A percentile compares a stretch with the other conserved stretches of the same genome.
These are phyloP conservation scores for Spinacia oleracea DNA, from an alignment of 179 eudicot genomes.

Conservation along the genomic window DNA sequence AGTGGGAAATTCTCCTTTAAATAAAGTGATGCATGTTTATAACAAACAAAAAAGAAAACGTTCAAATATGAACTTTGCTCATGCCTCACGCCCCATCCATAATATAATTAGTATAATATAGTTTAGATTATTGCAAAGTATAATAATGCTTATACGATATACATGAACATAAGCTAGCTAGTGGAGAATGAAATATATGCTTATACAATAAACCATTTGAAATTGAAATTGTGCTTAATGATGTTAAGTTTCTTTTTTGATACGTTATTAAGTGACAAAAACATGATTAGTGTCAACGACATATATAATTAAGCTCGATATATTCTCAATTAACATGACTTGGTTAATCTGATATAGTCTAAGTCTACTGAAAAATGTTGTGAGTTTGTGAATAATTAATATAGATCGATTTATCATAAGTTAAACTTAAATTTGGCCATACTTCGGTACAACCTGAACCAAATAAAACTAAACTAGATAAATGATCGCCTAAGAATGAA, in stretches of 20 bases:
- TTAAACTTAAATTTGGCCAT: too few species aligned
- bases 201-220: not conserved
- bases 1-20: constrained; percentile 8
- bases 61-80: not conserved
- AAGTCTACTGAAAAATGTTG: too few species aligned
- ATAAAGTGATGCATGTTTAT: not conserved
- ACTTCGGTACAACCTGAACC: too few species aligned
- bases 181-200: constrained; percentile 13
- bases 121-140: not conserved
- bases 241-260: not conserved
- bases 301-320: too few species aligned
- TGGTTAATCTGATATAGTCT: too few species aligned
- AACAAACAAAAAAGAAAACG: not conserved
- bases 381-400: too few species aligned
- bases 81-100: not conserved
- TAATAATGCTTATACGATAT: not conserved
- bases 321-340: too few species aligned
- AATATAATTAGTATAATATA: not conserved
- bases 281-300: not conserved
- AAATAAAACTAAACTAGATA: too few species aligned
- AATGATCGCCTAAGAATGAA: too few species aligned
- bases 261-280: not conserved
- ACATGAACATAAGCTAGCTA: too few species aligned
- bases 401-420: too few species aligned
- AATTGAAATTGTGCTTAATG: constrained; percentile 1